phyloP scores from a whole-genome alignment of 192 early-diverging fungal genomes.

The Coemansia sp. region DNA sequence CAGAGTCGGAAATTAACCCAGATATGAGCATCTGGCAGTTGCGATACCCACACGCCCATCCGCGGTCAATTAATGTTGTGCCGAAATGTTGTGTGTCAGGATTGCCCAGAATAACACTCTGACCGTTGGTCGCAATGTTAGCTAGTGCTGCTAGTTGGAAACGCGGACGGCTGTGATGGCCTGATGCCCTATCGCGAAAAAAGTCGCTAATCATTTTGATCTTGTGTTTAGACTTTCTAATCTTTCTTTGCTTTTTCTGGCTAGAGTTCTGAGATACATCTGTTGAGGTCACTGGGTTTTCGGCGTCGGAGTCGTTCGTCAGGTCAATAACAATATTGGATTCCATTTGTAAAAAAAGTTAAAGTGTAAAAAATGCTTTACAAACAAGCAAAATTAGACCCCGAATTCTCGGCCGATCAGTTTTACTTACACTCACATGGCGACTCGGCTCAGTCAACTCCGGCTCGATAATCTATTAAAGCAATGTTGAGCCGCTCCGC shows the following conservation, averaged over 20 bases:
- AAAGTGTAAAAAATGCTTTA: neutral
- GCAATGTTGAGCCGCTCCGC: no score
- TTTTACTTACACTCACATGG: no score
- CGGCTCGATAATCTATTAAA: no score
- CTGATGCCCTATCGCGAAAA: conserved; percentile 12
- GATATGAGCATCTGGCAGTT: conserved; percentile 68
- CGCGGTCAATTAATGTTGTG: conserved; percentile 42
- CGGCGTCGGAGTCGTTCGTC: conserved; percentile 15
- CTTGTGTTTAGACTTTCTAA: neutral
- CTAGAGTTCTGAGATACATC: neutral
- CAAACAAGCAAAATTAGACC: no score
- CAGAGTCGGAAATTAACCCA: conserved; percentile 22
- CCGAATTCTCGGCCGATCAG: no score
- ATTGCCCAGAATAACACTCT: conserved; percentile 20
- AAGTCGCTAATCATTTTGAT: conserved; percentile 17
- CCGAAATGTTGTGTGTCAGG: conserved; percentile 18
- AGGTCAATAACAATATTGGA: conserved; percentile 13
- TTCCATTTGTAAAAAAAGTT: neutral
- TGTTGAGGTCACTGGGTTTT: neutral
- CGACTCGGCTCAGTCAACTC: no score
- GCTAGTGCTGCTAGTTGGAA: neutral
- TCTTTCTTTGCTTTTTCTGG: no score
- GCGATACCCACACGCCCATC: conserved; percentile 73
- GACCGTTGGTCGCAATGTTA: neutral
- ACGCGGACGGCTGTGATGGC: neutral